Evolutionary conservation across 192 early-diverging fungal species (phyloP), one percentile per base, ranked within the genome.

Genomic region (Gryganskiella cystojenkinii): DNA sequence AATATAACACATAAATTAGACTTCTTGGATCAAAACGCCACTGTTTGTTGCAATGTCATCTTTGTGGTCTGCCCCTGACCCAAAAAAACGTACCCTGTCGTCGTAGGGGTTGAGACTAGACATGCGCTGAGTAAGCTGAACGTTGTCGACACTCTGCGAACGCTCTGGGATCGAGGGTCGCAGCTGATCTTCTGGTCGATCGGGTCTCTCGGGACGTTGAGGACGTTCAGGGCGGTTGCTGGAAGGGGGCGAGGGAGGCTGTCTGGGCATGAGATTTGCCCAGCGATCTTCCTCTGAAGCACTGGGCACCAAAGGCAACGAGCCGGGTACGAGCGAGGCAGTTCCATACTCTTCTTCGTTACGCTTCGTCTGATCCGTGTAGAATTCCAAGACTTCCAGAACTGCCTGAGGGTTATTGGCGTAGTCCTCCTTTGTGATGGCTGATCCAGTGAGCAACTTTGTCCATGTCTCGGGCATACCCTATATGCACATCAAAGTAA

Each of bases 391-490:
- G 35, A 96, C 97, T 71, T 98, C 97, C 40, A 98, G 81, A 37
- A 99, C 98, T 11, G 97, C 97, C 82, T 99, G 97, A 43, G 98
- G 98, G 70, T 99, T 95, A 80, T 95, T 95, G 56, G 95, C 90
- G 70, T 95, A 96, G 90, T 99, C 98, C 73, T 99, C 96, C 72
- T 96, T 91, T 20, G 98, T 96, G 55, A 99, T 96, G 58, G 91
- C 92, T 6, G 96, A 98, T 15, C 92, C 89, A 78, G 96, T 95
- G 50, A 99, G 83, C 34, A 99, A 87, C 71, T 87, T 90, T 46
- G 92, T 93, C 98, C 98, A 99, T 75, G 97, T 95, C 64, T 93
- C 93, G 35, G 98, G 98, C 59, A 99, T 80, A 34, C 98, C 98
- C 92, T 88, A 57, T 49, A 33, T 27, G 45, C 9, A 31, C 34